phyloP scores from a whole-genome alignment of 495 filamentous ascomycete genomes.

The Trichoderma parareesei region DNA sequence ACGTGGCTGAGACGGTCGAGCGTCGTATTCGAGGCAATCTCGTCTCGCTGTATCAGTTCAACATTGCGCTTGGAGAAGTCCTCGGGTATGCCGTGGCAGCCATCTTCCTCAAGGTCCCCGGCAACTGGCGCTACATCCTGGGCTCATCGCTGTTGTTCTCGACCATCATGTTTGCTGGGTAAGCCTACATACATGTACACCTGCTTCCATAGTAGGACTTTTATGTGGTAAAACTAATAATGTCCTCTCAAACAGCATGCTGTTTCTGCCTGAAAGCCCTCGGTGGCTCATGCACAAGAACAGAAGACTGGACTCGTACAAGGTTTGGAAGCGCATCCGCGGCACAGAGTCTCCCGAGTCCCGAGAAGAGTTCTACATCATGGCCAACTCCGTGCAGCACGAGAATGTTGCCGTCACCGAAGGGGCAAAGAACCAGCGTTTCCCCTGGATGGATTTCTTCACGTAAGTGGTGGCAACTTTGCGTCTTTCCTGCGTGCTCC shows the following conservation, averaged over 20 bases:
- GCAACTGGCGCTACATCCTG: conserved; percentile 60
- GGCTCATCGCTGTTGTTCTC: conserved; percentile 56
- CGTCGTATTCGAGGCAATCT: conserved; percentile 50
- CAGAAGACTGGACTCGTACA: conserved; percentile 39
- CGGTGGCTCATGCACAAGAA: conserved; percentile 52
- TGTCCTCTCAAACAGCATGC: conserved; percentile 33
- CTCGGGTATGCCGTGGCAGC: conserved; percentile 54
- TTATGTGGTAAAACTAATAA: background rate
- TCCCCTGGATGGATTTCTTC: conserved; percentile 55
- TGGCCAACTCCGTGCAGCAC: conserved; percentile 45
- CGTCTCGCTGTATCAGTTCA: conserved; percentile 55
- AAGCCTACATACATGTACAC: background rate
- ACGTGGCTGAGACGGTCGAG: conserved; percentile 44
- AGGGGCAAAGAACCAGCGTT: conserved; percentile 31
- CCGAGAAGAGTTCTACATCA: conserved; percentile 53
- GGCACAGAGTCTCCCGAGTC: conserved; percentile 39
- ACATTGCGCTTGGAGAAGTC: conserved; percentile 56
- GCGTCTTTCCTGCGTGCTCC: background rate
- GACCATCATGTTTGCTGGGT: conserved; percentile 41
- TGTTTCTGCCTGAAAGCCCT: conserved; percentile 52
- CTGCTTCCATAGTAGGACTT: background rate
- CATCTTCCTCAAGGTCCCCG: conserved; percentile 49
- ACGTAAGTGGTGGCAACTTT: conserved; percentile 20
- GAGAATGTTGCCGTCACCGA: conserved; percentile 23
- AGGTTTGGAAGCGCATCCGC: conserved; percentile 55